Conservation (phyloP, 108 stramenopile genomes). For the Pinguiococcus pyrenoidosus region DNA sequence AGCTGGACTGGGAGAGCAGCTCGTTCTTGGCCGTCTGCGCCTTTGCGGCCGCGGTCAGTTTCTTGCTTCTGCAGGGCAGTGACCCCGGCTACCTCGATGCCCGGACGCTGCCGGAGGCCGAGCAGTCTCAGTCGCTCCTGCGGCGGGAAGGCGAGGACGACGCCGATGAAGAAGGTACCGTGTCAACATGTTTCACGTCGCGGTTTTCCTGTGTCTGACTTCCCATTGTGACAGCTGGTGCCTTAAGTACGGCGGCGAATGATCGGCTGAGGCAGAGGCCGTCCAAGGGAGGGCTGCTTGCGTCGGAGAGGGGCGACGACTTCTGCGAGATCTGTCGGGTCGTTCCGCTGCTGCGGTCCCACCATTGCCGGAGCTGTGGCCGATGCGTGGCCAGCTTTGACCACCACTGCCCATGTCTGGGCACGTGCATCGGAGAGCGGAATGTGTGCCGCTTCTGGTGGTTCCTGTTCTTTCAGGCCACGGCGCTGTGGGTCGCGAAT, state of each 20-base stretch:
- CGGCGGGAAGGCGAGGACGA: not conserved
- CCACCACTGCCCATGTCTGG: conserved; percentile 67
- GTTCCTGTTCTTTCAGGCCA: conserved; percentile 46
- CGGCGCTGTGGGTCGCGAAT: conserved; percentile 29
- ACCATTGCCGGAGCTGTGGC: conserved; percentile 61
- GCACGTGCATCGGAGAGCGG: conserved; percentile 69
- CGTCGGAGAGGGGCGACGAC: not conserved
- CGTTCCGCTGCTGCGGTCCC: conserved; percentile 51
- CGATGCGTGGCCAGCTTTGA: conserved; percentile 68
- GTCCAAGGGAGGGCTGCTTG: conserved; percentile 33
- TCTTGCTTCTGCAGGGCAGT: conserved; percentile 22
- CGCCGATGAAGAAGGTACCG: not conserved
- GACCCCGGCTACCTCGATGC: conserved; percentile 27
- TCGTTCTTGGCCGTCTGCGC: not conserved
- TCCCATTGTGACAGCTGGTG: not conserved
- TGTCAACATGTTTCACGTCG: not conserved
- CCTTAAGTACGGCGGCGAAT: conserved; percentile 10
- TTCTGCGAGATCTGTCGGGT: not conserved
- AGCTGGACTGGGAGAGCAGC: too few species aligned
- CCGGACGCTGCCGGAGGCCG: not conserved
- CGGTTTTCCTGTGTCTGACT: not conserved
- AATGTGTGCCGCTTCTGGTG: conserved; percentile 75
- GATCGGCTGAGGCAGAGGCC: conserved; percentile 28
- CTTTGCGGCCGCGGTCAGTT: conserved; percentile 2
- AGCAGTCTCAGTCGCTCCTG: not conserved